A percentile compares a stretch with the other conserved stretches of the same genome.
These are phyloP conservation scores for Fennellomyces sp. DNA, from an alignment of 371 early-diverging fungal species.

Conservation along the genomic window DNA sequence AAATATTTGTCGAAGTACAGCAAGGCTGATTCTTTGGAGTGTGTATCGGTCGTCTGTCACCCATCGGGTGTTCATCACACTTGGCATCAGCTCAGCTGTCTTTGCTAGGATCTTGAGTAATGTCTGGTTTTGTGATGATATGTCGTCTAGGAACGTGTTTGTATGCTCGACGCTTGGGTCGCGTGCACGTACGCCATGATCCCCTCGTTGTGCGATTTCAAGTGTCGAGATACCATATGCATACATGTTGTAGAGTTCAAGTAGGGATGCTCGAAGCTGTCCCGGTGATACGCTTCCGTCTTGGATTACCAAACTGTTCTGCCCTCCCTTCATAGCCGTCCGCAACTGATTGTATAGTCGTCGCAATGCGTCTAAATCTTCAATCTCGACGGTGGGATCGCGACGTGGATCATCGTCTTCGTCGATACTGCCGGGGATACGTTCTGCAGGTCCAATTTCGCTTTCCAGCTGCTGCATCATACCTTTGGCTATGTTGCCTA, in stretches of 20 bases:
- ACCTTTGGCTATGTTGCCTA: conserved; percentile 17
- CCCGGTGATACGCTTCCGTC: not conserved
- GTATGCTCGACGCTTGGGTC: conserved; percentile 47
- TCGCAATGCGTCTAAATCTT: conserved; percentile 26
- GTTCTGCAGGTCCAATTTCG: conserved; percentile 5
- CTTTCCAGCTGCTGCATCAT: conserved; percentile 9
- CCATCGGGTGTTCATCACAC: conserved; percentile 33
- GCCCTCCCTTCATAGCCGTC: conserved; percentile 16
- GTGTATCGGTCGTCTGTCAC: conserved; percentile 19
- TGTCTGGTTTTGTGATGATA: conserved; percentile 58
- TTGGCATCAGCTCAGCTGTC: conserved; percentile 38
- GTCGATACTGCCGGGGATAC: conserved; percentile 26
- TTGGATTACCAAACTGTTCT: not conserved
- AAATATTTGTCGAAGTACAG: conserved; percentile 10
- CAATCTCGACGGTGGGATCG: conserved; percentile 21
- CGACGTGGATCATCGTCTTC: conserved; percentile 17
- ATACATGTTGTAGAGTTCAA: conserved; percentile 38
- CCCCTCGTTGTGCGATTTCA: conserved; percentile 71
- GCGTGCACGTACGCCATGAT: conserved; percentile 25
- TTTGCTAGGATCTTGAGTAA: conserved; percentile 67
- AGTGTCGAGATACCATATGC: conserved; percentile 70
- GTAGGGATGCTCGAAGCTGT: conserved; percentile 2
- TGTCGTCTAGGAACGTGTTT: conserved; percentile 63
- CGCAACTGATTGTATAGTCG: conserved; percentile 30
- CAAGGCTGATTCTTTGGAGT: conserved; percentile 19